Conservation (phyloP, 148 eudicot genomes). For the Salicornia ramosissima region DNA sequence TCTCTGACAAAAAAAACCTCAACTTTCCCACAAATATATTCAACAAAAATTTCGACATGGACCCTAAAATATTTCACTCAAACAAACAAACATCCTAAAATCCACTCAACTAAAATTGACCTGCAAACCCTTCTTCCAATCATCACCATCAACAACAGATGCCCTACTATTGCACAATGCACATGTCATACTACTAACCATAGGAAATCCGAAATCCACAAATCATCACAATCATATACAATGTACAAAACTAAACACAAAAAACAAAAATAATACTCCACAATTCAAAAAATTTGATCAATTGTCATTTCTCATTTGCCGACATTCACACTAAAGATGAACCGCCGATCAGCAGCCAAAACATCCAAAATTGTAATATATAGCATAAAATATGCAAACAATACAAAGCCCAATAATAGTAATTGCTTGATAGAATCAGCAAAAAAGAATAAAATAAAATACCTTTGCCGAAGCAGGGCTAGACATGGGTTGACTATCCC, state of each 20-base stretch:
- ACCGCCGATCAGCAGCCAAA: background rate
- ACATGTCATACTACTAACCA: background rate
- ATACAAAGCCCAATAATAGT: background rate
- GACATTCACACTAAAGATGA: background rate
- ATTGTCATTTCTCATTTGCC: too few relatives aligned
- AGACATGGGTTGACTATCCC: constrained; percentile 40
- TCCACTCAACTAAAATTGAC: background rate
- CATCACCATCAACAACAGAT: background rate
- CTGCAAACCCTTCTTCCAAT: constrained; percentile 4
- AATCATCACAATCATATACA: background rate
- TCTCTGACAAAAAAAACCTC: too few relatives aligned
- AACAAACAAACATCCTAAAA: background rate
- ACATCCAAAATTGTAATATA: background rate
- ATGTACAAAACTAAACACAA: background rate
- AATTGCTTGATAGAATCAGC: background rate
- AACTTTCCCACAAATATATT: background rate
- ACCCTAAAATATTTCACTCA: background rate
- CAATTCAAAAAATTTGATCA: background rate
- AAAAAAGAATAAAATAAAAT: background rate
- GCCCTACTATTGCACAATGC: background rate
- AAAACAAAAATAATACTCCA: too few relatives aligned
- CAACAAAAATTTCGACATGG: background rate
- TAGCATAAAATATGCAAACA: background rate
- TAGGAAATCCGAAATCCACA: background rate
- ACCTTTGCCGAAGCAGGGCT: constrained; percentile 49